These are phyloP conservation scores for Yamadazyma atmosphaerica DNA, from an alignment of 1,139 yeast species.

Conservation along the genomic window DNA sequence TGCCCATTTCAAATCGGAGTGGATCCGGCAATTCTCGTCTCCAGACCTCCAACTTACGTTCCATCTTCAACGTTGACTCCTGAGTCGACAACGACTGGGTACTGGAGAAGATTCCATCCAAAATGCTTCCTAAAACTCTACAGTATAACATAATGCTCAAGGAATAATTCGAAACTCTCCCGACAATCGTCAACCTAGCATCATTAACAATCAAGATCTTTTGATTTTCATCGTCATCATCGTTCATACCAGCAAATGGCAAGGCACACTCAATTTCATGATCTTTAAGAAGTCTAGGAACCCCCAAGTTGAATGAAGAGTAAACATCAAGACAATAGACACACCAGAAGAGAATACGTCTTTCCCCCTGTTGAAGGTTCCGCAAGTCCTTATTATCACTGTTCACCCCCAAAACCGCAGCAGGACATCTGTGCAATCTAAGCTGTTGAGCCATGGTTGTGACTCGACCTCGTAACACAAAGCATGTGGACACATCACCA, in stretches of 20 bases:
- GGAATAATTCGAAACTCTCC: constrained; percentile 65
- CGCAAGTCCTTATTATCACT: constrained; percentile 53
- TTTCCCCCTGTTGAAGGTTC: constrained; percentile 69
- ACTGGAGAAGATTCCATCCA: constrained; percentile 64
- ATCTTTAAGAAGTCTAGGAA: constrained; percentile 77
- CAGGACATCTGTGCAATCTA: constrained; percentile 84
- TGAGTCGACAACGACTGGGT: constrained; percentile 38
- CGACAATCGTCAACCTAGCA: constrained; percentile 59
- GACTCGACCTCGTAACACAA: constrained; percentile 72
- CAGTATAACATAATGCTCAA: constrained; percentile 68
- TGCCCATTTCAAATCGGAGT: constrained; percentile 65
- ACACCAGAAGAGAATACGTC: constrained; percentile 84
- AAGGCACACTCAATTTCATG: constrained; percentile 83
- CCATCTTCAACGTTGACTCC: constrained; percentile 47
- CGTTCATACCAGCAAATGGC: constrained; percentile 61
- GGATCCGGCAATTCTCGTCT: constrained; percentile 64
- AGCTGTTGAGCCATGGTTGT: constrained; percentile 85
- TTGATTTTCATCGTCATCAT: constrained; percentile 47
- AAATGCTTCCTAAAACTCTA: constrained; percentile 69
- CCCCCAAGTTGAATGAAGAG: constrained; percentile 74
- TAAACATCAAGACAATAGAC: constrained; percentile 76
- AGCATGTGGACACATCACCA: constrained; percentile 74
- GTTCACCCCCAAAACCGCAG: constrained; percentile 62
- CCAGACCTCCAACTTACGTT: constrained; percentile 79
- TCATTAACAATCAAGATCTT: constrained; percentile 60